Conservation (phyloP, 805 yeast genomes). For the Grigorovia transvaalensis region DNA sequence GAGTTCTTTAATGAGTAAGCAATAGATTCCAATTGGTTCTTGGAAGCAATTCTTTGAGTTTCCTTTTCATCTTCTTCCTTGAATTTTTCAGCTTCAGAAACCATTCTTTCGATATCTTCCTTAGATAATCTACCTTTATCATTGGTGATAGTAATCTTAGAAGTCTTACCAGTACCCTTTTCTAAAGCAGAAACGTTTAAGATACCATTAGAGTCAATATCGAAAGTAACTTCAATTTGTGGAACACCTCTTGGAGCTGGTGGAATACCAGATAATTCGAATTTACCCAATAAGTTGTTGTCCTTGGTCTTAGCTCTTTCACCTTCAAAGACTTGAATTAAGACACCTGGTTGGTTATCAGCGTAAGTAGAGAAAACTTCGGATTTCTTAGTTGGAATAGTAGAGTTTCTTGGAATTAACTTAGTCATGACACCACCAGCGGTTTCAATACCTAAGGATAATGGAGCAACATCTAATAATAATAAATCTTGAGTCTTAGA, state of each 20-base stretch:
- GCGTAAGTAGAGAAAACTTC: slow-evolving; percentile 97
- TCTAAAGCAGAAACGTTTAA: slow-evolving; percentile 94
- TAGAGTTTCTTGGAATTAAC: slow-evolving; percentile 97
- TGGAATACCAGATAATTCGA: slow-evolving; percentile 93
- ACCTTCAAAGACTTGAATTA: slow-evolving; percentile 97
- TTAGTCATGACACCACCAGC: slow-evolving; percentile 99
- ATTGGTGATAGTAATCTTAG: slow-evolving; percentile 94
- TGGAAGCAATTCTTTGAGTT: slow-evolving; percentile 83
- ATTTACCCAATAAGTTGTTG: slow-evolving; percentile 94
- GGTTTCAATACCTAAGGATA: slow-evolving; percentile 97
- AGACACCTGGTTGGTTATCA: slow-evolving; percentile 99
- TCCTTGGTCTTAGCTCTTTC: slow-evolving; percentile 96
- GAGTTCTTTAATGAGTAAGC: slow-evolving; percentile 89
- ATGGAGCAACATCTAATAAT: slow-evolving; percentile 97
- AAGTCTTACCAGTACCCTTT: slow-evolving; percentile 97
- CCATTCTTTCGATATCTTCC: slow-evolving; percentile 98
- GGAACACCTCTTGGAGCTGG: slow-evolving; percentile 99
- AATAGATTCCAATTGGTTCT: slow-evolving; percentile 94
- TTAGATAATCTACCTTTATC: slow-evolving; percentile 97
- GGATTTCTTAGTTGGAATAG: slow-evolving; percentile 97
- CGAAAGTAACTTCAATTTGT: slow-evolving; percentile 95
- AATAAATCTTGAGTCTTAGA: slow-evolving; percentile 96
- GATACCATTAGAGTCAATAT: slow-evolving; percentile 95
- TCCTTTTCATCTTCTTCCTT: slow-evolving; percentile 95
- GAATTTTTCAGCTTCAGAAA: slow-evolving; percentile 93